Base-by-base conservation (phyloP, 148 eudicot species). In the Dysphania ambrosioides region DNA sequence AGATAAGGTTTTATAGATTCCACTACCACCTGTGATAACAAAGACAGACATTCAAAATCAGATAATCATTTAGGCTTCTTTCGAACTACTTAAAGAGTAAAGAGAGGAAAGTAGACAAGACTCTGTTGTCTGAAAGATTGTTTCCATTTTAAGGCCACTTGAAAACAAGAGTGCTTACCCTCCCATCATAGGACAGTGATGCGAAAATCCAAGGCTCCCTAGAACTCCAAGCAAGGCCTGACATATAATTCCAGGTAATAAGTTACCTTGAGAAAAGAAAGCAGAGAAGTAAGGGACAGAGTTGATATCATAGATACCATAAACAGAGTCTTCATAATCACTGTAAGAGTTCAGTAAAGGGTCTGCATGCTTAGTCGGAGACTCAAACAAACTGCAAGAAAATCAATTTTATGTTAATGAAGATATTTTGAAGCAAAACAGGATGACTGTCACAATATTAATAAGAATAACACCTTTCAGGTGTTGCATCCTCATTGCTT, bases 271-370 rank as follows among this genome's bases (percentile, higher is more conserved):
- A 6, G 49, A 60, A 18, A 77, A 8, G 47, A 49, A 64, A 29
- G 65, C 36, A 76, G 69, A 53, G 40, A 65, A 56, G 9, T 53
- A 35, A 38, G 16, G 23, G 69, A 70, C 38, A 71, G 66, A 3
- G 72, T 66, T 40, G 71, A 66, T 29, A n/a, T 35, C 16, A 63
- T 7, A 62, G 32, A 70, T 81, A 95, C 97, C 99, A 87, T 96
- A 96, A 66, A 92, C 94, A 78, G 91, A 88, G 86, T 96, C 99
- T 88, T 96, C 99, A 74, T 92, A 96, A 80, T 96, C 99, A 76
- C 72, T 92, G 88, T 88, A 96, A 16, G 97, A 80, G 80, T 82
- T 69, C 66, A 92, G 86, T 79, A 92, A 79, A 70, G 93, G 85
- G 69, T 89, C 85, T 49, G 78, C 61, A 42, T 80, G 82, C 84